These are phyloP conservation scores for Tilletia walkeri DNA, from an alignment of 1,284 basidiomycete genomes.

Conservation along the genomic window DNA sequence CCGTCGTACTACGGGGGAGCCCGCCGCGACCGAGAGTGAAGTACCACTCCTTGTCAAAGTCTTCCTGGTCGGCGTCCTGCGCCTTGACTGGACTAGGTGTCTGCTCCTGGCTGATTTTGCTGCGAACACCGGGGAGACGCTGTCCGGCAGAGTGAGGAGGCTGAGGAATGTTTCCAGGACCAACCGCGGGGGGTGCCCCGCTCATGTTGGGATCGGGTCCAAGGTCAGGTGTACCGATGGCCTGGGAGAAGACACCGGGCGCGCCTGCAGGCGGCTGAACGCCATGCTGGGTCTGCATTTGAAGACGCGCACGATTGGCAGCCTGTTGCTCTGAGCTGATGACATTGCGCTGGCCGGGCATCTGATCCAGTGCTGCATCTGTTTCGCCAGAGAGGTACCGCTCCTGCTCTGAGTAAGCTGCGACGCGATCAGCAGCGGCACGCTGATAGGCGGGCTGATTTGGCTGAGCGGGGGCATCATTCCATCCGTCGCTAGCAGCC, in stretches of 20 bases:
- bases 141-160: slow-evolving; percentile 58
- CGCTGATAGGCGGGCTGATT: slow-evolving; percentile 49
- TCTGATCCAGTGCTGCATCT: slow-evolving; percentile 50
- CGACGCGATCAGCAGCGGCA: slow-evolving; percentile 44
- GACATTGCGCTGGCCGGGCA: slow-evolving; percentile 51
- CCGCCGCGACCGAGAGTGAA: slow-evolving; percentile 70
- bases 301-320: slow-evolving; percentile 38
- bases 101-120: slow-evolving; percentile 83
- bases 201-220: slow-evolving; percentile 4
- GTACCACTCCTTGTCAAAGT: slow-evolving; percentile 76
- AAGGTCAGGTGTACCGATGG: background rate
- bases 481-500: slow-evolving; percentile 36
- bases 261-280: slow-evolving; percentile 31
- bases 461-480: slow-evolving; percentile 45
- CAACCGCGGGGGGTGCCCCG: slow-evolving; percentile 3
- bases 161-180: slow-evolving; percentile 39
- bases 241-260: slow-evolving; percentile 19
- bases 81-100: slow-evolving; percentile 86
- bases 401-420: slow-evolving; percentile 32
- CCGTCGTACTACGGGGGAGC: slow-evolving; percentile 76
- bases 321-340: slow-evolving; percentile 45
- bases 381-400: slow-evolving; percentile 23
- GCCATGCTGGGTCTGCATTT: slow-evolving; percentile 20
- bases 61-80: slow-evolving; percentile 76
- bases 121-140: slow-evolving; percentile 63